A percentile compares a stretch with the other conserved stretches of the same genome.
Evolutionary conservation across 2,329 filamentous ascomycete genomes (phyloP).

Genomic region (Atkinsonella texensis): DNA sequence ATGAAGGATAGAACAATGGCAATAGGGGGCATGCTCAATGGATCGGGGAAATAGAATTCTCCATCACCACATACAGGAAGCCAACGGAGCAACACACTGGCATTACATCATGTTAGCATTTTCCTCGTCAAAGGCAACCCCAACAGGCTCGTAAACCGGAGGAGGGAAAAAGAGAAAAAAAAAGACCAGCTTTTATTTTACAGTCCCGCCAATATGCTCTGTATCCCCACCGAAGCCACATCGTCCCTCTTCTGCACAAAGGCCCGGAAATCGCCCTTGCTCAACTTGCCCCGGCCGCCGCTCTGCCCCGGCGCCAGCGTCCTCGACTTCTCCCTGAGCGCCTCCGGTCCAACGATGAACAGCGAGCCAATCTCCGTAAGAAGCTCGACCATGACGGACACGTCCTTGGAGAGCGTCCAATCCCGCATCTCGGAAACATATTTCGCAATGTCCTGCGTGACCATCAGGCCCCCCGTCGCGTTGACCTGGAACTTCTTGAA

Average conservation of each 20-base stretch:
- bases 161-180: not conserved
- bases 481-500: constrained; percentile 92
- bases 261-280: constrained; percentile 62
- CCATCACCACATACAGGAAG: too few species aligned
- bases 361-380: constrained; percentile 87
- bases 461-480: constrained; percentile 85
- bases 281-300: constrained; percentile 40
- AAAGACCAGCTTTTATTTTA: constrained; percentile 13
- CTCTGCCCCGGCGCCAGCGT: constrained; percentile 35
- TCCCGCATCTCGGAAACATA: constrained; percentile 78
- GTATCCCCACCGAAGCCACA: constrained; percentile 66
- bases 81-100: not conserved
- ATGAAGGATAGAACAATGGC: too few species aligned
- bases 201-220: constrained; percentile 63
- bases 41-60: too few species aligned
- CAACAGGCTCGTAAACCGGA: not conserved
- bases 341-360: constrained; percentile 84
- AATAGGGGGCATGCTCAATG: too few species aligned
- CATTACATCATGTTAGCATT: not conserved
- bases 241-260: constrained; percentile 84
- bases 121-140: not conserved
- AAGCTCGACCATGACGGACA: constrained; percentile 63
- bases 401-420: constrained; percentile 64
- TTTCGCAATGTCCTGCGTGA: constrained; percentile 89
- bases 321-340: constrained; percentile 57